These are phyloP conservation scores for Exophiala aquamarina DNA, from an alignment of 2,329 filamentous ascomycete species.

Conservation along the genomic window DNA sequence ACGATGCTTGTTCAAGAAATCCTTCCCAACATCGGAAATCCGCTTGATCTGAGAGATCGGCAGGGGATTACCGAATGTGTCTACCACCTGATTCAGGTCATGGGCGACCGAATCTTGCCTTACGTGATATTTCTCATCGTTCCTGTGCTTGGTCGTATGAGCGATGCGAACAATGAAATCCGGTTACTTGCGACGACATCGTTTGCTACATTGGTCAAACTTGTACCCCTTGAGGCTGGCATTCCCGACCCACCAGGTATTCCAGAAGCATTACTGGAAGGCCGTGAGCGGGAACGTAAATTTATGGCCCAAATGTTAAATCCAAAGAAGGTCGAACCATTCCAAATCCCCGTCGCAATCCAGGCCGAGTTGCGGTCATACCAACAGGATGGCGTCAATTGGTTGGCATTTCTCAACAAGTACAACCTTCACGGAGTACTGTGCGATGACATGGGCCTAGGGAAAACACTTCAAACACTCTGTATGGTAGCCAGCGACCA, in stretches of 20 bases:
- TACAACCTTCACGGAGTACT: conserved; percentile 98
- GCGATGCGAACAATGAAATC: conserved; percentile 94
- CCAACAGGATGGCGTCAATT: conserved; percentile 98
- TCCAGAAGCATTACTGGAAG: conserved; percentile 81
- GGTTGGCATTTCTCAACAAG: conserved; percentile 96
- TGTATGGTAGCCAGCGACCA: conserved; percentile 99
- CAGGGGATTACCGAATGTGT: conserved; percentile 94
- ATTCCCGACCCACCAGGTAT: conserved; percentile 95
- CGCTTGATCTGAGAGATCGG: conserved; percentile 80
- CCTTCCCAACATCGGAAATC: conserved; percentile 86
- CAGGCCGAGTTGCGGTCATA: conserved; percentile 96
- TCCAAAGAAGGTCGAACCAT: conserved; percentile 92
- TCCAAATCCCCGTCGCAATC: conserved; percentile 91
- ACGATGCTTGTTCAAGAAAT: conserved; percentile 93
- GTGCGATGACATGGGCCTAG: conserved; percentile 98
- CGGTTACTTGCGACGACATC: conserved; percentile 92
- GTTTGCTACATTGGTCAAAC: conserved; percentile 93
- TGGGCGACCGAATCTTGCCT: conserved; percentile 93
- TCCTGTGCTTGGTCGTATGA: conserved; percentile 95
- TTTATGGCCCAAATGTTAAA: conserved; percentile 97
- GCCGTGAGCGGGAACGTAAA: conserved; percentile 88
- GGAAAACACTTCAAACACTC: conserved; percentile 94
- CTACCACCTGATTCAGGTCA: conserved; percentile 95
- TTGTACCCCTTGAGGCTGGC: conserved; percentile 93
- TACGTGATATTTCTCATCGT: conserved; percentile 99